Conservation (phyloP, 202 grass and related monocot species). For the Cymbopogon flexuosus region DNA sequence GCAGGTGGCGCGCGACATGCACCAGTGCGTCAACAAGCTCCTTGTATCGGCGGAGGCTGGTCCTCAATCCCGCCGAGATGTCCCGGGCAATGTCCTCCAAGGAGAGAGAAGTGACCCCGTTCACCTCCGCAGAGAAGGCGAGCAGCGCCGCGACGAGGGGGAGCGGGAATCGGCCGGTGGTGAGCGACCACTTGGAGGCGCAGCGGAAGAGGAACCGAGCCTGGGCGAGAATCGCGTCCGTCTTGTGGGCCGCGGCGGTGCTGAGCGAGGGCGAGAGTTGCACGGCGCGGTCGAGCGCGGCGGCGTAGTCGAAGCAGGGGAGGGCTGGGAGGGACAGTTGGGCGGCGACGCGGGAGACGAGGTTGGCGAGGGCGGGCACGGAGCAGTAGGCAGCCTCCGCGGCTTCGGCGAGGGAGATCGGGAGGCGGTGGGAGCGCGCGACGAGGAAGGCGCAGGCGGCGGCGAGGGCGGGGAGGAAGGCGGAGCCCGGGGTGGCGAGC, state of each 20-base stretch:
- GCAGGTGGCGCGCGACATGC: slow-evolving; percentile 46
- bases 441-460: slow-evolving; percentile 65
- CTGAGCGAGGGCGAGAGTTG: slow-evolving; percentile 22
- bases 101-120: slow-evolving; percentile 37
- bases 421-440: slow-evolving; percentile 53
- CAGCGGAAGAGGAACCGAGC: slow-evolving; percentile 67
- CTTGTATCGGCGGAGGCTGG: slow-evolving; percentile 51
- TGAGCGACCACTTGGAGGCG: slow-evolving; percentile 83
- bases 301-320: slow-evolving; percentile 50
- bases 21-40: slow-evolving; percentile 60
- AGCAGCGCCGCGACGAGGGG: slow-evolving; percentile 59
- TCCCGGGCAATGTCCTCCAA: slow-evolving; percentile 58
- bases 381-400: slow-evolving; percentile 38
- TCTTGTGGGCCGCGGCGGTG: slow-evolving; percentile 24
- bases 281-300: slow-evolving; percentile 50
- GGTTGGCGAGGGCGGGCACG: slow-evolving; percentile 37
- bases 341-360: slow-evolving; percentile 48
- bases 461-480: slow-evolving; percentile 58
- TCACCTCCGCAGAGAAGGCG: slow-evolving; percentile 50
- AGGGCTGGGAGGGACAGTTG: slow-evolving; percentile 48
- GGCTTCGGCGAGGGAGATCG: slow-evolving; percentile 58
- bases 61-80: slow-evolving; percentile 43
- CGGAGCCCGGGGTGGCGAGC: slow-evolving; percentile 39
- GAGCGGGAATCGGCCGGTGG: slow-evolving; percentile 61
- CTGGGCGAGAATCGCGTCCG: slow-evolving; percentile 53